phyloP scores from a whole-genome alignment of 129 eudicot genomes.

The Saposhnikovia divaricata region DNA sequence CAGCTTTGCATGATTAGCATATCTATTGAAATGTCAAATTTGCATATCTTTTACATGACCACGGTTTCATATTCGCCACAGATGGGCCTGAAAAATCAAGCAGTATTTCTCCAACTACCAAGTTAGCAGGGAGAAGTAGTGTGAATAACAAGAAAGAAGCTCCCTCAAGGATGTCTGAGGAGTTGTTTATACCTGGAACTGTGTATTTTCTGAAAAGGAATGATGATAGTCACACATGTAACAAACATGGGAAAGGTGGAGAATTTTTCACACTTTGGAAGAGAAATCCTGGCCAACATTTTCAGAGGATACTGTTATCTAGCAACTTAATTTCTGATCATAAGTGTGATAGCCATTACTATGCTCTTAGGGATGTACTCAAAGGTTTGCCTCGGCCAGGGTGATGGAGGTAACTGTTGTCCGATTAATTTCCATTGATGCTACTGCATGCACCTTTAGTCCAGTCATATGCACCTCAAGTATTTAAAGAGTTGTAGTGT shows the following conservation, averaged over 20 bases:
- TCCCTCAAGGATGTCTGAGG: conserved; percentile 29
- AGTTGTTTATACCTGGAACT: conserved; percentile 74
- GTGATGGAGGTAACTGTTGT: conserved; percentile 15
- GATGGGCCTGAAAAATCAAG: conserved; percentile 35
- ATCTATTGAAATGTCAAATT: background rate
- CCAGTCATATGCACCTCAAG: too few species aligned
- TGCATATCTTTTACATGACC: background rate
- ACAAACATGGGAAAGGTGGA: conserved; percentile 11
- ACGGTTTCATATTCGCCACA: conserved; percentile 21
- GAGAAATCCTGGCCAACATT: conserved; percentile 70
- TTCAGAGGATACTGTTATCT: conserved; percentile 62
- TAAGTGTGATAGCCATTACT: conserved; percentile 78
- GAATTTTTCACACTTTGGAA: conserved; percentile 67
- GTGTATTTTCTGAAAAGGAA: conserved; percentile 74
- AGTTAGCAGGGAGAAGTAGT: conserved; percentile 15
- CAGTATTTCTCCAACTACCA: conserved; percentile 18
- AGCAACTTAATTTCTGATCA: conserved; percentile 74
- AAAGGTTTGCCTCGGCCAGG: conserved; percentile 55
- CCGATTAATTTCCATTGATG: background rate
- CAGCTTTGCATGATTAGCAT: background rate
- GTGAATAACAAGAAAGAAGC: conserved; percentile 22
- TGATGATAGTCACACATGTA: conserved; percentile 22
- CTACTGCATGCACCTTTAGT: background rate
- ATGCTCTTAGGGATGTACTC: conserved; percentile 79
- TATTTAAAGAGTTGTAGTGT: background rate